Evolutionary conservation across 257 asterid genomes (phyloP).

Genomic region (Nyctanthes arbortristis): DNA sequence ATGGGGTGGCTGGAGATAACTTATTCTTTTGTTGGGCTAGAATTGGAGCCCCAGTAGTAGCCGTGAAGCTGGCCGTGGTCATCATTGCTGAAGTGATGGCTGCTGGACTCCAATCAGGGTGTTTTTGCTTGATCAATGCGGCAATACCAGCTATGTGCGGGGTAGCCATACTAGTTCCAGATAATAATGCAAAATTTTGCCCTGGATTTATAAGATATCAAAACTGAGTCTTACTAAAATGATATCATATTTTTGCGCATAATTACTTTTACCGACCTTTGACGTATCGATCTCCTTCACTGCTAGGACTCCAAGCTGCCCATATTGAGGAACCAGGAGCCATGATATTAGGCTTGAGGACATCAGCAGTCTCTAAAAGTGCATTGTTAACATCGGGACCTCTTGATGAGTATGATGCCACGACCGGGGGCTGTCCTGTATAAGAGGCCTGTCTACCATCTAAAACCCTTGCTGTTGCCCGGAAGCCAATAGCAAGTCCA

Average conservation of each 20-base stretch:
- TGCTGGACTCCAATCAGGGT: constrained; percentile 59
- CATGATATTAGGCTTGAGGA: constrained; percentile 70
- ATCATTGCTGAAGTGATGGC: constrained; percentile 65
- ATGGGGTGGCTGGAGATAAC: constrained; percentile 56
- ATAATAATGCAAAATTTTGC: constrained; percentile 52
- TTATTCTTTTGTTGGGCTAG: constrained; percentile 42
- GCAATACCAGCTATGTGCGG: constrained; percentile 70
- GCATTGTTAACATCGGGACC: constrained; percentile 66
- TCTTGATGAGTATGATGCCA: constrained; percentile 68
- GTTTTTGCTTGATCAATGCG: constrained; percentile 63
- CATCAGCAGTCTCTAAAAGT: constrained; percentile 58
- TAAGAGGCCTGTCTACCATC: constrained; percentile 61
- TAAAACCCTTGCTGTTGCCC: constrained; percentile 52
- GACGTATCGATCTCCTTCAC: constrained; percentile 57
- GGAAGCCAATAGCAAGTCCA: constrained; percentile 49
- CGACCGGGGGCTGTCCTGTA: constrained; percentile 51
- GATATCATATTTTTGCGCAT: no score
- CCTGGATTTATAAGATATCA: no score
- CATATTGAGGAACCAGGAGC: constrained; percentile 82
- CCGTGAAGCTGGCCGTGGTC: constrained; percentile 56
- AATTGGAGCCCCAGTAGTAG: constrained; percentile 43
- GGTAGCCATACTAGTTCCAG: constrained; percentile 79
- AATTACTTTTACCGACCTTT: constrained; percentile 31
- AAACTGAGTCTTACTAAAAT: no score
- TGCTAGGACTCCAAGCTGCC: constrained; percentile 75